A percentile compares a stretch with the other conserved stretches of the same genome.
phyloP scores from a whole-genome alignment of 2,329 filamentous ascomycete species.

The Aphanoascus verrucosus region DNA sequence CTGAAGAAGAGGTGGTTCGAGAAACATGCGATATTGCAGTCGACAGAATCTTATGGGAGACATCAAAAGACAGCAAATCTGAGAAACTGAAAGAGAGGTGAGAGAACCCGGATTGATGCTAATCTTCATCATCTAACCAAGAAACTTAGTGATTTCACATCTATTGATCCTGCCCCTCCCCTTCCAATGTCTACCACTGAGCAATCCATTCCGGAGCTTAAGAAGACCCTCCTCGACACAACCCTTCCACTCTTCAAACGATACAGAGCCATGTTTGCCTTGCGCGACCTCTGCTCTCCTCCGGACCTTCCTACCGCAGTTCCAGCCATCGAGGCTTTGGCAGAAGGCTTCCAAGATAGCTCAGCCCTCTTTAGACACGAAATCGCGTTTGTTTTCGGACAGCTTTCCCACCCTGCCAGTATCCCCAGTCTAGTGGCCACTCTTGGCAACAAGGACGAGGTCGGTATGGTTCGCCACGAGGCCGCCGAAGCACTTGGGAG shows the following conservation, averaged over 20 bases:
- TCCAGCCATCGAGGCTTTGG: slow-evolving; percentile 75
- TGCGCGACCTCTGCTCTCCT: slow-evolving; percentile 87
- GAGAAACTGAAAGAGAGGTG: slow-evolving; percentile 79
- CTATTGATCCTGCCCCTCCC: slow-evolving; percentile 87
- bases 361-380: slow-evolving; percentile 95
- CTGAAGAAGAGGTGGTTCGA: slow-evolving; percentile 68
- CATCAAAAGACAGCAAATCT: slow-evolving; percentile 56
- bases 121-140: slow-evolving; percentile 11
- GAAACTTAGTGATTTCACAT: slow-evolving; percentile 70
- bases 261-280: slow-evolving; percentile 95
- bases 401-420: slow-evolving; percentile 90
- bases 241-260: slow-evolving; percentile 73
- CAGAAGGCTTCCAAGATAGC: slow-evolving; percentile 70
- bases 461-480: slow-evolving; percentile 94
- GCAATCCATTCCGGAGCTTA: slow-evolving; percentile 61
- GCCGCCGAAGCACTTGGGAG: slow-evolving; percentile 93
- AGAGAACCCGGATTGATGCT: slow-evolving; percentile 18
- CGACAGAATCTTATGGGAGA: slow-evolving; percentile 87
- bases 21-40: slow-evolving; percentile 98
- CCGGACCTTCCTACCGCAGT: slow-evolving; percentile 81
- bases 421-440: slow-evolving; percentile 77
- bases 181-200: slow-evolving; percentile 56
- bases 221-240: slow-evolving; percentile 67
- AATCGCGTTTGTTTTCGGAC: slow-evolving; percentile 95
- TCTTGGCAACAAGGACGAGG: slow-evolving; percentile 68